Conservation (phyloP, 108 stramenopile genomes). For the Skeletonema costatum region DNA sequence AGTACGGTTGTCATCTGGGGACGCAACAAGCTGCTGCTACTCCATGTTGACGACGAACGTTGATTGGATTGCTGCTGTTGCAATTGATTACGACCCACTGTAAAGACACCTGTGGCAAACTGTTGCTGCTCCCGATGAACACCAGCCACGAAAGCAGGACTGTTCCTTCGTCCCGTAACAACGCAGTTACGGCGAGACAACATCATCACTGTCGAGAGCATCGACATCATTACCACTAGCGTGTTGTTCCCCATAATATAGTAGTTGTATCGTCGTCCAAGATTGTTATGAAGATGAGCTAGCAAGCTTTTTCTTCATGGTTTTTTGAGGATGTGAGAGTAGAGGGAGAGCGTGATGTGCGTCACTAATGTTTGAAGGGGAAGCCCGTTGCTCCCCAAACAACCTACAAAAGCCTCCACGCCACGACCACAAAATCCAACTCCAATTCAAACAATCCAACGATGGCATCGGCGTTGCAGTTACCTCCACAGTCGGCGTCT, state of each 20-base stretch:
- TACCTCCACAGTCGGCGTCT: background rate
- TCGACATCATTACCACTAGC: slow-evolving; percentile 11
- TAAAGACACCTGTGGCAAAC: background rate
- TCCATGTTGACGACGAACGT: background rate
- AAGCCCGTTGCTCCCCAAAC: too few relatives aligned
- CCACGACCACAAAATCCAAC: too few relatives aligned
- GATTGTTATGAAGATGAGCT: background rate
- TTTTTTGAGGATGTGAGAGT: too few relatives aligned
- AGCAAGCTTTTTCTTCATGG: too few relatives aligned
- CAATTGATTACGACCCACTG: background rate
- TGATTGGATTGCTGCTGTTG: background rate
- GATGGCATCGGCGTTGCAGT: background rate
- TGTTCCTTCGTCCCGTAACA: background rate
- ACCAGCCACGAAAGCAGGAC: slow-evolving; percentile 22
- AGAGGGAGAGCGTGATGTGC: too few relatives aligned
- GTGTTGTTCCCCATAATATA: background rate
- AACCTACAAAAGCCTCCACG: too few relatives aligned
- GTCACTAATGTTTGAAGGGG: too few relatives aligned
- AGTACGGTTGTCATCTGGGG: background rate
- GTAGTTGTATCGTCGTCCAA: background rate
- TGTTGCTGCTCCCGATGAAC: background rate
- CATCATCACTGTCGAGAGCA: slow-evolving; percentile 15
- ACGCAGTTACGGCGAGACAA: slow-evolving; percentile 13
- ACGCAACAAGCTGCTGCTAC: background rate
- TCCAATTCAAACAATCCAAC: background rate